These are phyloP conservation scores for Kwoniella shandongensis DNA, from an alignment of 768 basidiomycete genomes.

Conservation along the genomic window DNA sequence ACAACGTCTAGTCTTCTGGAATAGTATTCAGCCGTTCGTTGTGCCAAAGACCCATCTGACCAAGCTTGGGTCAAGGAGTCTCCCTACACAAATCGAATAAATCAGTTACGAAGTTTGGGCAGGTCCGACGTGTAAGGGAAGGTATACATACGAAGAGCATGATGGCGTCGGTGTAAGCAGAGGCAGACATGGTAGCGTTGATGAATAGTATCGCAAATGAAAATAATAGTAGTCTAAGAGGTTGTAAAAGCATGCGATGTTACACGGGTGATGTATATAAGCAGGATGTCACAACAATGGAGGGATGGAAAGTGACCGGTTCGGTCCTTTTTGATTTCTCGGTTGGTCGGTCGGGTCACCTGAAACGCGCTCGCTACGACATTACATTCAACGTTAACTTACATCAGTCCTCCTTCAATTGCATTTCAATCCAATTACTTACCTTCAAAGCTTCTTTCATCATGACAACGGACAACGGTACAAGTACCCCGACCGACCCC, in stretches of 20 bases:
- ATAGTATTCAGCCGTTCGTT: slow-evolving; percentile 72
- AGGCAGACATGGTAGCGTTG: slow-evolving; percentile 24
- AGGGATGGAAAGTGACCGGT: too few relatives aligned
- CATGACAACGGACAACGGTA: not conserved
- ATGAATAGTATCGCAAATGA: not conserved
- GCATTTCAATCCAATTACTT: too few relatives aligned
- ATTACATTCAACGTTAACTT: too few relatives aligned
- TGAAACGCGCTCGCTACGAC: too few relatives aligned
- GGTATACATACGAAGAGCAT: slow-evolving; percentile 46
- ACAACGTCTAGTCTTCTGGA: slow-evolving; percentile 77
- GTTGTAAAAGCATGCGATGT: not conserved
- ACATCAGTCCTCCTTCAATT: too few relatives aligned
- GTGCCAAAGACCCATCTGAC: slow-evolving; percentile 61
- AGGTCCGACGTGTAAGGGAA: too few relatives aligned
- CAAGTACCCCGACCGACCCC: not conserved
- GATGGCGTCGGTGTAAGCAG: slow-evolving; percentile 41
- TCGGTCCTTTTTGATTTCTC: too few relatives aligned
- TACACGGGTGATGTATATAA: not conserved
- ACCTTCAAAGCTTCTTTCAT: slow-evolving; percentile 8
- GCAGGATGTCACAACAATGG: not conserved
- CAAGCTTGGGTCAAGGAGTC: slow-evolving; percentile 49
- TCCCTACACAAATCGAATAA: slow-evolving; percentile 26
- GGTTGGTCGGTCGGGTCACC: too few relatives aligned
- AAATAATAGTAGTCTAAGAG: not conserved
- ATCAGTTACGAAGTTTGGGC: too few relatives aligned